Evolutionary conservation across 164 flowering plant genomes (phyloP).

Genomic region (Dillenia turbinata): DNA sequence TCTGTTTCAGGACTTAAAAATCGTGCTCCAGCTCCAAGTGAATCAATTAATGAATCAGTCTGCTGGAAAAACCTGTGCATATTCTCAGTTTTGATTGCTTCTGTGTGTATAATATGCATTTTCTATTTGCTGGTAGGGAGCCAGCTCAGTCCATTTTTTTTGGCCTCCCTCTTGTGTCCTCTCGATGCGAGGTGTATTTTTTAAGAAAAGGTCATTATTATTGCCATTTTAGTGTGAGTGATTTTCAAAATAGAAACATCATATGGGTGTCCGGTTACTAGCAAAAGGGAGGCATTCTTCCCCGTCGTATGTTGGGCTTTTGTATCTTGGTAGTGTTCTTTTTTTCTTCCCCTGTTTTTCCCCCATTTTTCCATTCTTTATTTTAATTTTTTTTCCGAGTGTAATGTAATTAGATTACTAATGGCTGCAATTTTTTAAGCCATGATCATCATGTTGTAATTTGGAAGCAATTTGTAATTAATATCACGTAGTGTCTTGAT

Average conservation of each 20-base stretch:
- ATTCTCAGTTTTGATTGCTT: conserved; percentile 11
- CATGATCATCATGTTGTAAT: too few relatives aligned
- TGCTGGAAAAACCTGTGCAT: conserved; percentile 20
- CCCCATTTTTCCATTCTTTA: too few relatives aligned
- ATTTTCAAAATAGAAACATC: conserved; percentile 18
- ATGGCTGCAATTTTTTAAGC: too few relatives aligned
- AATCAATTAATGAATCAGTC: neutral
- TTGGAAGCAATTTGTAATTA: too few relatives aligned
- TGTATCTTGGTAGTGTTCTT: neutral
- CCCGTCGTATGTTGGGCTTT: conserved; percentile 8
- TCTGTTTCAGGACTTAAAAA: neutral
- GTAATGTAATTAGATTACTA: too few relatives aligned
- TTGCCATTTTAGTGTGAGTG: conserved; percentile 1
- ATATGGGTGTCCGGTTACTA: neutral
- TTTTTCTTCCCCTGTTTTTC: too few relatives aligned
- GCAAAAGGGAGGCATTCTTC: conserved; percentile 8
- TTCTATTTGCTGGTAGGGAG: conserved; percentile 8
- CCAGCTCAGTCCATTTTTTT: conserved; percentile 16
- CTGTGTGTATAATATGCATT: conserved; percentile 13
- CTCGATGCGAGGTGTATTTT: conserved; percentile 10
- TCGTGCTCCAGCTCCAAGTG: neutral
- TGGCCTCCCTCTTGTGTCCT: neutral
- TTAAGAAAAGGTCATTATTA: conserved; percentile 12
- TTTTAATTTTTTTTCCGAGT: too few relatives aligned
- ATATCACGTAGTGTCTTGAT: too few relatives aligned